Evolutionary conservation across 306 rosid species (phyloP).

Genomic region (Dalbergia cochinchinensis): DNA sequence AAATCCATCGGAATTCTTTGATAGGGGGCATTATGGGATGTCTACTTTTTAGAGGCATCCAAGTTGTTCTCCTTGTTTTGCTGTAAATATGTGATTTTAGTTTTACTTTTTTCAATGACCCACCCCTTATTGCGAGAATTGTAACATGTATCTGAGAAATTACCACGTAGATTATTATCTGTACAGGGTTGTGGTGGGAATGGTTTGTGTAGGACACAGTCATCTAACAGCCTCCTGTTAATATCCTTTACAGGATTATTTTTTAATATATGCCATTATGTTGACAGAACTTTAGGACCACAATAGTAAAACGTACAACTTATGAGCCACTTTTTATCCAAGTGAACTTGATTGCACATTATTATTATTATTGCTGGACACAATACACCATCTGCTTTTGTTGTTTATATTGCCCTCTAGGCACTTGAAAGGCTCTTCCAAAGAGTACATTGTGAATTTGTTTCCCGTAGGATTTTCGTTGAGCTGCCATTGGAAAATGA

Average conservation of each 20-base stretch:
- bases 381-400: not conserved
- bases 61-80: slow-evolving; percentile 47
- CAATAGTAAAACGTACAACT: not conserved
- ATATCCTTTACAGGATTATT: slow-evolving; percentile 7
- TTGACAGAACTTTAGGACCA: not conserved
- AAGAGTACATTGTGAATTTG: not conserved
- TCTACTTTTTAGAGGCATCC: slow-evolving; percentile 76
- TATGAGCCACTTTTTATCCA: not conserved
- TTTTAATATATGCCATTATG: slow-evolving; percentile 13
- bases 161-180: slow-evolving; percentile 35
- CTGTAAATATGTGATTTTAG: slow-evolving; percentile 54
- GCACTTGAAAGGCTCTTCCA: too few relatives aligned
- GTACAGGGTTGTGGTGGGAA: slow-evolving; percentile 33
- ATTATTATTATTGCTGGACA: not conserved
- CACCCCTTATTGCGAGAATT: slow-evolving; percentile 52
- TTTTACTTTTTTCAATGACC: slow-evolving; percentile 10
- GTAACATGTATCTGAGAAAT: slow-evolving; percentile 65
- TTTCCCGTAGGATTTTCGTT: not conserved
- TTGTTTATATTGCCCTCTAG: too few relatives aligned
- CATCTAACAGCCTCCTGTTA: slow-evolving; percentile 15
- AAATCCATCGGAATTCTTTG: slow-evolving; percentile 47
- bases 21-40: slow-evolving; percentile 55
- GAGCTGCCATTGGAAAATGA: not conserved
- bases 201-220: slow-evolving; percentile 34
- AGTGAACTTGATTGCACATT: not conserved